These are phyloP conservation scores for Candida yuanshanica DNA, from an alignment of 805 yeast genomes.

Conservation along the genomic window DNA sequence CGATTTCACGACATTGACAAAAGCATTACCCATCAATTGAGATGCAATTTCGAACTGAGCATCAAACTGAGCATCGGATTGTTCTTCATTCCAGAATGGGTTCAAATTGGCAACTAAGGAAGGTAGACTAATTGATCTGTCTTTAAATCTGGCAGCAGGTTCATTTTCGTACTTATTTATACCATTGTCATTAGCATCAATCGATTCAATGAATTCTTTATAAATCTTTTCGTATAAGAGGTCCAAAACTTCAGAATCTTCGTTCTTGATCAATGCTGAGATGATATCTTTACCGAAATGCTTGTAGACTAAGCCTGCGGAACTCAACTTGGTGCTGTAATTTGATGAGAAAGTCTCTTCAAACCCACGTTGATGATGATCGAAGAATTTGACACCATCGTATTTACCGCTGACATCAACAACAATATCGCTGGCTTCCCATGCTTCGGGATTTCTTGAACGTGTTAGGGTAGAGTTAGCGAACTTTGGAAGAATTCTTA, in stretches of 20 bases:
- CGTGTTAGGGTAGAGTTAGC: slow-evolving; percentile 65
- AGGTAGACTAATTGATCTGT: slow-evolving; percentile 70
- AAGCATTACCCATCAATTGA: slow-evolving; percentile 76
- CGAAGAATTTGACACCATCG: slow-evolving; percentile 80
- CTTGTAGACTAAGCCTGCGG: slow-evolving; percentile 91
- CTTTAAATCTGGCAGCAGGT: slow-evolving; percentile 56
- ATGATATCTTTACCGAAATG: slow-evolving; percentile 75
- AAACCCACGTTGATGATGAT: slow-evolving; percentile 95
- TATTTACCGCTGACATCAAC: slow-evolving; percentile 94
- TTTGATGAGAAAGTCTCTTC: slow-evolving; percentile 59
- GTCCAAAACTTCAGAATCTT: slow-evolving; percentile 42
- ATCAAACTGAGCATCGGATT: slow-evolving; percentile 63
- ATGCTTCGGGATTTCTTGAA: slow-evolving; percentile 74
- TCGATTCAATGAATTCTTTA: slow-evolving; percentile 79
- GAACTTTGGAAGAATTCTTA: slow-evolving; percentile 65
- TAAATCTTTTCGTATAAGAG: slow-evolving; percentile 73
- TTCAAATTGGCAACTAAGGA: slow-evolving; percentile 72
- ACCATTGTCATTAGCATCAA: slow-evolving; percentile 97
- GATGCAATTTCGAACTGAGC: slow-evolving; percentile 64
- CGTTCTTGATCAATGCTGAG: slow-evolving; percentile 39
- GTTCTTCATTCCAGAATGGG: slow-evolving; percentile 77
- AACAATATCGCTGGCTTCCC: slow-evolving; percentile 87
- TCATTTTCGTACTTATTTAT: slow-evolving; percentile 60
- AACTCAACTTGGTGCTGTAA: slow-evolving; percentile 74
- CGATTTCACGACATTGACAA: slow-evolving; percentile 57